Evolutionary conservation across 495 filamentous ascomycete genomes (phyloP), one percentile per base, ranked within the genome.

Genomic region (Letharia lupina): DNA sequence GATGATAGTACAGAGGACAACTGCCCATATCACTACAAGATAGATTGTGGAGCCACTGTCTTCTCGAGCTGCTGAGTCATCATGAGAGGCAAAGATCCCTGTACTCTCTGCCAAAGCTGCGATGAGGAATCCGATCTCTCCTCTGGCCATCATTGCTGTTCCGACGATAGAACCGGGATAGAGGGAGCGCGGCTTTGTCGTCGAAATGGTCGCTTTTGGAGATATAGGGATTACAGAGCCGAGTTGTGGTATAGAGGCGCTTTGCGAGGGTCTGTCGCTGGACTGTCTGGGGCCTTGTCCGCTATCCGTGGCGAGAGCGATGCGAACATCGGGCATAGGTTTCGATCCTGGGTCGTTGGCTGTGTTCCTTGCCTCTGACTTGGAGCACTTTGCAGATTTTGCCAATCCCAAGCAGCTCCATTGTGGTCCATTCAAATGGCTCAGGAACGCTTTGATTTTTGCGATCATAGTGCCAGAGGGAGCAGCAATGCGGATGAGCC

Each of bases 111-210:
- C 87, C 6, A 91, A 73, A 4, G 89, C 86, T 9, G 89, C 86
- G 65, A 94, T 89, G 31, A 93, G 75, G 64, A 91, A 90, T 0
- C 89, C 89, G 37, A 93, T 88, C 71, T 96, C 90, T 4, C 90
- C 90, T 44, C 89, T 81, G 0, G 90, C 84, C 0, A 88, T 82
- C 89, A 93, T 93, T 0, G 88, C 83, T 45, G 78, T 71, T 1
- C 81, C 79, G 18, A 90, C 68, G 11, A 90, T 84, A 0, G 80
- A 73, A 3, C 85, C 73, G 10, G 86, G 85, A 60, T 67, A 63
- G 2, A 63, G 40, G 35, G 65, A 67, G 18, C 33, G 44, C 45
- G 65, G 52, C 52, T 40, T 63, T 13, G 6, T 48, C 39, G 39
- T 60, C 39, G 59, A 18, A 11, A 12, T n/a, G 10, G n/a, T 42